Conservation (phyloP, 2,329 filamentous ascomycete genomes). For the Claviceps humidiphila region DNA sequence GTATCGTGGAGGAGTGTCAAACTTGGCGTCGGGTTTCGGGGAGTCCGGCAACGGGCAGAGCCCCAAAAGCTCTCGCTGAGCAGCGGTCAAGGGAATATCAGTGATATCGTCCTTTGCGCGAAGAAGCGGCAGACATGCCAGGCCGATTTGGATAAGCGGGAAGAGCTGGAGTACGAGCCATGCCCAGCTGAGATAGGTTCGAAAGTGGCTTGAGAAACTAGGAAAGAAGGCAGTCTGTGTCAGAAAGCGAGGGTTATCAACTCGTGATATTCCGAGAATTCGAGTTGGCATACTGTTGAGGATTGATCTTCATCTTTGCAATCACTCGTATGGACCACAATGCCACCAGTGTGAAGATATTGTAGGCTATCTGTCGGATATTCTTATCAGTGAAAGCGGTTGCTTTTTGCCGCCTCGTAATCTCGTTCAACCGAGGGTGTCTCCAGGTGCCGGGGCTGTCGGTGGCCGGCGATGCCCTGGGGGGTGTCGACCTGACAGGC, state of each 20-base stretch:
- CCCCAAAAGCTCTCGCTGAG: slow-evolving; percentile 70
- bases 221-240: not conserved
- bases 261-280: not conserved
- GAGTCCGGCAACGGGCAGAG: slow-evolving; percentile 52
- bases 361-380: slow-evolving; percentile 55
- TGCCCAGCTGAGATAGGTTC: slow-evolving; percentile 27
- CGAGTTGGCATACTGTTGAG: slow-evolving; percentile 21
- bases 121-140: slow-evolving; percentile 60
- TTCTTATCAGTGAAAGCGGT: slow-evolving; percentile 70
- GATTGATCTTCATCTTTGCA: slow-evolving; percentile 22
- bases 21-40: slow-evolving; percentile 54
- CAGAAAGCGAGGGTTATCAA: not conserved
- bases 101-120: slow-evolving; percentile 61
- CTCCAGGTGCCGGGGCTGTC: slow-evolving; percentile 72
- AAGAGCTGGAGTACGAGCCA: slow-evolving; percentile 39
- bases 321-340: slow-evolving; percentile 24
- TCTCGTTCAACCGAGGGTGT: slow-evolving; percentile 80
- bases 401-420: slow-evolving; percentile 65
- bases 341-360: slow-evolving; percentile 35
- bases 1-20: slow-evolving; percentile 80
- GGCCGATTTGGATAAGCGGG: slow-evolving; percentile 55
- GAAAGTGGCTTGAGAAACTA: slow-evolving; percentile 21
- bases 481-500: slow-evolving; percentile 22
- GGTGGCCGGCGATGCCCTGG: slow-evolving; percentile 25
- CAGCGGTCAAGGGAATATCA: slow-evolving; percentile 72